Percentiles rank a stretch among this genome's conserved stretches.
These are phyloP conservation scores for Aspergillus aculeatus DNA, from an alignment of 2,329 filamentous ascomycete species.

Conservation along the genomic window DNA sequence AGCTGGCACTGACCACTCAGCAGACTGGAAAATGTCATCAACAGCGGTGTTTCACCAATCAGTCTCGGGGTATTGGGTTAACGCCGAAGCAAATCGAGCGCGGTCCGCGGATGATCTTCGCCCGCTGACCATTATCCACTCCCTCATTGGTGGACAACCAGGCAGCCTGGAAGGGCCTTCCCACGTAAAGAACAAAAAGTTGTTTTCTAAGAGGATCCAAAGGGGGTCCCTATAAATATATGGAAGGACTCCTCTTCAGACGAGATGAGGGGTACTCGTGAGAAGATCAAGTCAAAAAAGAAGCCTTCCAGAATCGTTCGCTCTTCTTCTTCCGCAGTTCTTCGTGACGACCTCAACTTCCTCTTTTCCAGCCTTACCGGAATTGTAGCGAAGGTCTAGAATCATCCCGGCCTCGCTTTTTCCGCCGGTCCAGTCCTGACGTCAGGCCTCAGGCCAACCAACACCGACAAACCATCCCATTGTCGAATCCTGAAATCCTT, in stretches of 20 bases:
- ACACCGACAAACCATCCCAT: not conserved
- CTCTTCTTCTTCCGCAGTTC: too few species aligned
- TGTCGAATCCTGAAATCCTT: not conserved
- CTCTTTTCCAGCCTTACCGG: conserved; percentile 4
- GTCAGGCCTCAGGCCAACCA: conserved; percentile 5
- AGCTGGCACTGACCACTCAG: not conserved
- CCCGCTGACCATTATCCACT: not conserved
- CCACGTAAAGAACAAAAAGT: conserved; percentile 1
- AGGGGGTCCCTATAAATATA: conserved; percentile 4
- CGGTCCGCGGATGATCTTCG: not conserved
- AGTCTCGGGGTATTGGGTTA: conserved; percentile 5
- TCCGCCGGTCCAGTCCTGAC: not conserved
- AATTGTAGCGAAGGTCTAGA: conserved; percentile 5
- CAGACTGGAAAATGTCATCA: not conserved
- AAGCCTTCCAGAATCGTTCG: not conserved
- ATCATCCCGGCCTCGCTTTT: not conserved
- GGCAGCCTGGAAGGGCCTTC: conserved; percentile 5
- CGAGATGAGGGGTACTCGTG: not conserved
- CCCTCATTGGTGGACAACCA: not conserved
- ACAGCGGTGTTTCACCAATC: not conserved
- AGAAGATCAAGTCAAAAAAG: not conserved
- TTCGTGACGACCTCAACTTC: not conserved
- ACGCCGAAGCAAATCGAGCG: not conserved
- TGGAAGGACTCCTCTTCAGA: not conserved
- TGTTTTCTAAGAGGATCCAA: not conserved